Evolutionary conservation across 345 rosid genomes (phyloP), one percentile per base, ranked within the genome.

Genomic region (Citrus hindsii): DNA sequence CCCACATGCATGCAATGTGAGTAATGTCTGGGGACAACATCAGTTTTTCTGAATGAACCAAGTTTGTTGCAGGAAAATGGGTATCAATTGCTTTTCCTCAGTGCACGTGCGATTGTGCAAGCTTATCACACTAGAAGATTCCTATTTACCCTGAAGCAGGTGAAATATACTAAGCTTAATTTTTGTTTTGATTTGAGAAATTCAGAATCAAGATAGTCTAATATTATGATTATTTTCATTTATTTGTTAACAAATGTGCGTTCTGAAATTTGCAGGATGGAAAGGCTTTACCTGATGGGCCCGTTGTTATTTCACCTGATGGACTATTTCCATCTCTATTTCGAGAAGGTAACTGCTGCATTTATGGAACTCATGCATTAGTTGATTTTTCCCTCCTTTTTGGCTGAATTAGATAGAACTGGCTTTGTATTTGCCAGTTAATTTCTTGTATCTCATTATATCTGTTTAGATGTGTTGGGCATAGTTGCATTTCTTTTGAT

Each of bases 91-190:
- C 97, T 96, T 60, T 96, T 94, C 76, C 88, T 96, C 24, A 96
- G 99, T 78, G 99, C 99, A 22, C 98, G 99, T 5, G 93, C 99
- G 30, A 96, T 96, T 77, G 88, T 97, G 75, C 99, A 96, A 84
- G 98, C 99, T 32, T 89, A 95, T 74, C 82, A 78, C 73, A 96
- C 99, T 28, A 88, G 99, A 81, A 94, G 86, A 77, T 96, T 96
- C 77, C 85, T 96, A 64, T 66, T 92, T 84, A 94, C 91, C 82
- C 92, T 96, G 80, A 94, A 90, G 86, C 99, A 96, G 97, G 99
- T 96, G 80, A 78, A 56, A 63, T 28, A 16, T 48, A 35, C 38
- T 6, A 40, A 71, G 46, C 42, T 66, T 58, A 40, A 62, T 77
- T 74, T 46, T 35, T 14, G 28, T 75, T 59, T 71, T 48, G 40